Base-by-base conservation (phyloP, 2,329 filamentous ascomycete genomes). In the Neopestalotiopsis sp. region DNA sequence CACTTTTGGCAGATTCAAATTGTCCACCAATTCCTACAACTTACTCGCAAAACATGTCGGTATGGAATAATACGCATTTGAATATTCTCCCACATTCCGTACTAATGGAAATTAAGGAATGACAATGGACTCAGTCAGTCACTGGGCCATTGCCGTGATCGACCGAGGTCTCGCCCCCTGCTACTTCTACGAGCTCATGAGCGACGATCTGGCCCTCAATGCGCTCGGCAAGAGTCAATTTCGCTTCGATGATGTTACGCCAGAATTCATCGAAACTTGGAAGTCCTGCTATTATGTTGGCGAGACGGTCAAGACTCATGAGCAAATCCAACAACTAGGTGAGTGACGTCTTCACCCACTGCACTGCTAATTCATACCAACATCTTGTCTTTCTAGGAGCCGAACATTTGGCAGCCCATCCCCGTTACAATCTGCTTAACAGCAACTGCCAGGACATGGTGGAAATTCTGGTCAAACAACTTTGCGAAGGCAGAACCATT, bases 401-500 rank as follows among this genome's bases (percentile, higher is more conserved):
- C 9, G 69, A 71, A 9, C 75, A 76, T 64, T 75, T 78, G 70
- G 62, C 72, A 6, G 66, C 74, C n/a, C 72, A 79, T 52, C 78
- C 77, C 13, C 74, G 74, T 32, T 79, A 79, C 59, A 74, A 77
- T 28, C 71, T 78, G 10, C 69, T 78, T 7, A 72, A 73, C 34
- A 78, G 74, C 66, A 79, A 78, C 68, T 79, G 77, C 57, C 77
- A 79, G 67, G 74, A 78, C 65, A 60, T 79, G 67, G 76, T 74
- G 2, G 78, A 78, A 69, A 73, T 68, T 17, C 74, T 79, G 1
- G 76, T 79, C 56, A 73, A 70, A 59, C 69, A 77, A 24, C 63
- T 79, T 6, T 79, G 78, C 65, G 67, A 79, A 56, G 75, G 76
- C 56, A 77, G 72, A 65, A 63, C 75, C 17, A 76, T 79, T 66